Base-by-base conservation (phyloP, 2,329 filamentous ascomycete species). In the Colletotrichum sp. region DNA sequence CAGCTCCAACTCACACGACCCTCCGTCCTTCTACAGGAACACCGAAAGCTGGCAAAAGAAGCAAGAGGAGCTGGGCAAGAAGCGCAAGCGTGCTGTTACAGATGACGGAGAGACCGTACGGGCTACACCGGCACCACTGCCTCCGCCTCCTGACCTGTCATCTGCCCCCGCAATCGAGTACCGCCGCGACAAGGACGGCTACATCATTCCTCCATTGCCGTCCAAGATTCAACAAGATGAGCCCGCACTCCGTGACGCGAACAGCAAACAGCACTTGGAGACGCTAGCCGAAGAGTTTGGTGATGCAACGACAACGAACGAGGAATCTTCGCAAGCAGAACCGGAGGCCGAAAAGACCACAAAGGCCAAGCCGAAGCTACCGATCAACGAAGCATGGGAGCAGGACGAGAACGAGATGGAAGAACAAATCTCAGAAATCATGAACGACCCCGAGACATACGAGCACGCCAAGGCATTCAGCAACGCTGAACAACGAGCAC, bases 21-120 rank as follows among this genome's bases (percentile, higher is more conserved):
- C 97, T 1, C 97, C 97, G 0, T 93, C 95, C 0, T 94, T 97
- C 79, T 95, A 94, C 82, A 90, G 92, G 80, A 89, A 93, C 80
- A 87, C 90, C 27, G 87, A 92, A 72, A 89, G 93, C 80, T 90
- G 91, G 82, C 86, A 90, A 80, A 86, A 88, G 80, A 91, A 86
- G 82, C 84, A 85, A 82, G 89, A 85, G 75, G 88, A 85, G 77
- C 89, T 88, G 80, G 85, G 84, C 2, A 84, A 83, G 61, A 90
- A 88, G 80, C 87, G 86, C 66, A 91, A 88, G 83, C 85, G 87
- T 67, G 79, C 83, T 65, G 81, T 84, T 39, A 80, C 82, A 25
- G 81, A 84, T 7, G 85, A 82, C 5, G 84, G 82, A 6, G 80
- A 79, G 5, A 79, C 78, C 2, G 79, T 80, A 2, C 77, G 76